Conservation (phyloP, 441 rosid species). For the Cnidoscolus chayamansa region DNA sequence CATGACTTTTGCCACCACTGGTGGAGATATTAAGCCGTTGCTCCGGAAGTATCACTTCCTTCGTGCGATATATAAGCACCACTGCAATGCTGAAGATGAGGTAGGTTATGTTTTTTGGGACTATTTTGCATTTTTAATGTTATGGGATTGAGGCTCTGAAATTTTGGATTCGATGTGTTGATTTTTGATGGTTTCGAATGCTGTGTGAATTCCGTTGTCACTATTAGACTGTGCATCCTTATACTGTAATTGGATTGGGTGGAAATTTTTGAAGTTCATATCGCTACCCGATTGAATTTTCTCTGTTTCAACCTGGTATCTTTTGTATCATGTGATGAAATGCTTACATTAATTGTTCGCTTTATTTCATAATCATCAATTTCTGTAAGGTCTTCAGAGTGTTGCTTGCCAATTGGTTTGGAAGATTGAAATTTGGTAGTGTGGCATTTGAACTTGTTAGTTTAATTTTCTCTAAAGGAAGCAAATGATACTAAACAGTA, state of each 20-base stretch:
- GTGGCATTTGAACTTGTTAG: background rate
- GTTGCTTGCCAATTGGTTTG: background rate
- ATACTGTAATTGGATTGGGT: background rate
- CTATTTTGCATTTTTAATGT: background rate
- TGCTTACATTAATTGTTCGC: background rate
- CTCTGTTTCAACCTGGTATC: background rate
- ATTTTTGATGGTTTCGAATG: background rate
- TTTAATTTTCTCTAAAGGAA: background rate
- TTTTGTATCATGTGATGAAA: background rate
- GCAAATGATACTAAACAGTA: background rate
- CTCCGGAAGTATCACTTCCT: conserved; percentile 48
- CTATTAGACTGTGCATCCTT: conserved; percentile 1
- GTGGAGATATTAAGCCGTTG: conserved; percentile 45
- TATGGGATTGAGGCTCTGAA: background rate
- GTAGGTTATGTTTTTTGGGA: conserved; percentile 27
- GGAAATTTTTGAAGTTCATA: background rate
- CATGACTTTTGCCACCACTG: conserved; percentile 45
- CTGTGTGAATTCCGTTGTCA: background rate
- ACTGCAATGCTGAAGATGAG: conserved; percentile 79
- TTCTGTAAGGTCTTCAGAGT: background rate
- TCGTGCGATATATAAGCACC: conserved; percentile 60
- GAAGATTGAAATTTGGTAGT: background rate
- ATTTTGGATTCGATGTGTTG: background rate
- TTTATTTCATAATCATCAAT: background rate
- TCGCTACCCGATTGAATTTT: conserved; percentile 9